These are phyloP conservation scores for Cucurbitaria berberidis DNA, from an alignment of 2,329 filamentous ascomycete genomes.

Conservation along the genomic window DNA sequence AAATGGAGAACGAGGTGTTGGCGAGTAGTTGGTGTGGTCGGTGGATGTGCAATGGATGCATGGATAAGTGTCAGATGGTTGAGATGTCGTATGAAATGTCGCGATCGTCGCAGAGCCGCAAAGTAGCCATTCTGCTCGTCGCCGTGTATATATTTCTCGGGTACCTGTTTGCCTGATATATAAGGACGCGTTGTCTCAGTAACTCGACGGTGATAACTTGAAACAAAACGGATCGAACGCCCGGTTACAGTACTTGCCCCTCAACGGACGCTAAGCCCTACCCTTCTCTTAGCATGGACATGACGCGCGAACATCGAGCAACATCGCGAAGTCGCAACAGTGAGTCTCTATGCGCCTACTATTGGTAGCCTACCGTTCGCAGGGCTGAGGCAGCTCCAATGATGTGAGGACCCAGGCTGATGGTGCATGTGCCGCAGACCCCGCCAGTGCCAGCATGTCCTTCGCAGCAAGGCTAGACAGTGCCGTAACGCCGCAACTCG, in stretches of 20 bases:
- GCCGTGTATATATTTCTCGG: background rate
- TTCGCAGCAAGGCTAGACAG: constrained; percentile 31
- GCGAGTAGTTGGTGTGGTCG: constrained; percentile 8
- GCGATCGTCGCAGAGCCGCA: constrained; percentile 21
- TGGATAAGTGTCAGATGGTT: background rate
- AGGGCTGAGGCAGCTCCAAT: constrained; percentile 17
- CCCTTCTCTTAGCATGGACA: constrained; percentile 9
- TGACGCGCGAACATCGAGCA: constrained; percentile 6
- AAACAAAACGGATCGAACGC: background rate
- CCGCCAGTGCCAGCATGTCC: constrained; percentile 28
- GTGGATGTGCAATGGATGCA: constrained; percentile 3
- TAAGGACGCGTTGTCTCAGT: background rate
- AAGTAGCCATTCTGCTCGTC: background rate
- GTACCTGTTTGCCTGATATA: constrained; percentile 2
- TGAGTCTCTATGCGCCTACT: constrained; percentile 21
- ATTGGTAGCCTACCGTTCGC: constrained; percentile 1
- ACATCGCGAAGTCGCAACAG: constrained; percentile 9
- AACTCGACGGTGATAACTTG: background rate
- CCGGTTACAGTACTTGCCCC: background rate
- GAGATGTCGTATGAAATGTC: background rate
- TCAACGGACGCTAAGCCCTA: constrained; percentile 19
- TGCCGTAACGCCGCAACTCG: constrained; percentile 25
- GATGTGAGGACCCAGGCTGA: constrained; percentile 18
- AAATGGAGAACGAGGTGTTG: background rate
- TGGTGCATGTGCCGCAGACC: constrained; percentile 21